phyloP scores from a whole-genome alignment of 23 red algal species.

The Cyanidiococcus yangmingshanensis region DNA sequence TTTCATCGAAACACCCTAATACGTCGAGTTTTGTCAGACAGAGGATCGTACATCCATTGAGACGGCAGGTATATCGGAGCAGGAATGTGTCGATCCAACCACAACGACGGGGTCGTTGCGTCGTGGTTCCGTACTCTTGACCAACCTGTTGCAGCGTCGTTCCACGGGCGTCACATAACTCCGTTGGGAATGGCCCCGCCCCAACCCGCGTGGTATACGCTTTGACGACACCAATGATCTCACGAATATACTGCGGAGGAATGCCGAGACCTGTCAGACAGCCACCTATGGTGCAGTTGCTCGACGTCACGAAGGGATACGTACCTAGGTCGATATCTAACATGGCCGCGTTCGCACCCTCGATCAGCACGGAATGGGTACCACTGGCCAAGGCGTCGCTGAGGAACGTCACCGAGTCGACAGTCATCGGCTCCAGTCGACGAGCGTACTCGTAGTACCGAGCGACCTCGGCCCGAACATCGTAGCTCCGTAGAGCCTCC shows the following conservation, averaged over 20 bases:
- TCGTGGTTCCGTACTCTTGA: slow-evolving; percentile 89
- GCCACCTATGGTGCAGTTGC: slow-evolving; percentile 93
- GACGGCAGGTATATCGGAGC: slow-evolving; percentile 62
- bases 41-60: slow-evolving; percentile 75
- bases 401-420: slow-evolving; percentile 52
- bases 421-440: slow-evolving; percentile 59
- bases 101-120: slow-evolving; percentile 62
- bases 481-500: slow-evolving; percentile 30
- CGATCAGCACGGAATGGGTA: slow-evolving; percentile 49
- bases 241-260: slow-evolving; percentile 32
- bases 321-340: slow-evolving; percentile 98
- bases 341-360: slow-evolving; percentile 93
- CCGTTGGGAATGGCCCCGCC: slow-evolving; percentile 87
- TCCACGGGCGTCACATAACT: slow-evolving; percentile 49
- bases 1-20: slow-evolving; percentile 57
- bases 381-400: slow-evolving; percentile 5
- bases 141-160: slow-evolving; percentile 59
- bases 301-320: slow-evolving; percentile 84
- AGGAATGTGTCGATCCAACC: slow-evolving; percentile 94
- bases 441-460: slow-evolving; percentile 71
- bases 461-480: slow-evolving; percentile 73
- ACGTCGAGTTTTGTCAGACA: slow-evolving; percentile 95
- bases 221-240: slow-evolving; percentile 80
- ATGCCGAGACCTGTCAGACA: slow-evolving; percentile 79
- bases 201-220: slow-evolving; percentile 97